Percentiles rank a stretch among this genome's conserved stretches.
Evolutionary conservation across 225 moss, liverwort and hornwort genomes (phyloP).

Genomic region (Thuidium tamariscinum): DNA sequence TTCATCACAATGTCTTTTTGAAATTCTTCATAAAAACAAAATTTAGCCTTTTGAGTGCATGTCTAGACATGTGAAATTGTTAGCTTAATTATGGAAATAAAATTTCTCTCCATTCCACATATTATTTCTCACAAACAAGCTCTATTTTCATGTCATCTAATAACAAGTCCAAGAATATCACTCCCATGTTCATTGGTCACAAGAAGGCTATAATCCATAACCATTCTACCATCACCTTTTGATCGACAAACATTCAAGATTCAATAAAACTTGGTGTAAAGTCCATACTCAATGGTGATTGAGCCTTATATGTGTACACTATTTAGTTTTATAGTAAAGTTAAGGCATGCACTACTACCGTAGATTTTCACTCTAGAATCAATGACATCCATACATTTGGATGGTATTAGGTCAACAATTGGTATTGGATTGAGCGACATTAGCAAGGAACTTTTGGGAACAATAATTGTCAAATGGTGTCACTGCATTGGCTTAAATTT

Average conservation of each 20-base stretch:
- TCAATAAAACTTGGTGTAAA: neutral
- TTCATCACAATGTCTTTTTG: neutral
- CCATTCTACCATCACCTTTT: neutral
- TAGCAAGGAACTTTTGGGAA: fast-evolving
- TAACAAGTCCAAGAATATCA: no score
- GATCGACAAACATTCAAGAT: neutral
- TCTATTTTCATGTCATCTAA: neutral
- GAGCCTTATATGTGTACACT: neutral
- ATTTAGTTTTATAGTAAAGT: no score
- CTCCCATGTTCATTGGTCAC: neutral
- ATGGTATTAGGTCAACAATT: no score
- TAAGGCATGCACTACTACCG: no score
- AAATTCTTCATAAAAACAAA: neutral
- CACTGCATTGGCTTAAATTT: neutral
- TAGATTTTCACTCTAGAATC: no score
- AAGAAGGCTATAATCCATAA: neutral
- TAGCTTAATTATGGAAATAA: neutral
- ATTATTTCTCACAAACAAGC: neutral
- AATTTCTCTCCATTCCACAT: fast-evolving
- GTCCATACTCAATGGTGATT: neutral
- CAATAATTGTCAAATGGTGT: fast-evolving
- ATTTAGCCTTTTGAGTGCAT: neutral
- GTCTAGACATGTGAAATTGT: neutral
- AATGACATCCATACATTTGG: no score
- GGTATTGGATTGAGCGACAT: no score